Percentiles rank a stretch among this genome's conserved stretches.
Evolutionary conservation across 495 filamentous ascomycete species (phyloP).

Genomic region (Penicillium cosmopolitanum): DNA sequence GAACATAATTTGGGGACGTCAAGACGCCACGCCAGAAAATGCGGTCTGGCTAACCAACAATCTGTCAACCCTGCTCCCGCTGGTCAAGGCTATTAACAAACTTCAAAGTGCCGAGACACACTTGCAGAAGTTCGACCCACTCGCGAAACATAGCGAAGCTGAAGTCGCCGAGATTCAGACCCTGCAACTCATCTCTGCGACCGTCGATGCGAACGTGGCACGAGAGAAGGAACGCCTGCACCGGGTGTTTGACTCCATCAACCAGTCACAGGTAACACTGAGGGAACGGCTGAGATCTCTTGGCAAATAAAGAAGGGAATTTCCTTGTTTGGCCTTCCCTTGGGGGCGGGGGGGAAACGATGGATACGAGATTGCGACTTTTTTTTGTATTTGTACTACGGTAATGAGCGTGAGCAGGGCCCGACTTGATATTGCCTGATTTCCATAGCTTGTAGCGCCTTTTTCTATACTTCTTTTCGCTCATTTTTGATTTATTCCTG

Average conservation of each 20-base stretch:
- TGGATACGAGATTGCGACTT: constrained; percentile 9
- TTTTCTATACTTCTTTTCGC: neutral
- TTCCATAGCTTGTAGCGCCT: neutral
- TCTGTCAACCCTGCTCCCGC: constrained; percentile 16
- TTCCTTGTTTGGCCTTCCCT: constrained; percentile 7
- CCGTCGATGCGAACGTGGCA: constrained; percentile 26
- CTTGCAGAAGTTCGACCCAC: constrained; percentile 12
- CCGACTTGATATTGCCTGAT: neutral
- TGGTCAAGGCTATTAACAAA: constrained; percentile 32
- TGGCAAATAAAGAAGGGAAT: constrained; percentile 9
- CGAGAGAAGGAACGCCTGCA: constrained; percentile 28
- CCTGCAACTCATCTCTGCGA: constrained; percentile 19
- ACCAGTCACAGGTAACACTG: constrained; percentile 19
- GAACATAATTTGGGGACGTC: constrained; percentile 30
- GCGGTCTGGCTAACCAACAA: constrained; percentile 33
- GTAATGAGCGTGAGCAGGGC: neutral
- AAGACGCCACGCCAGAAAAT: constrained; percentile 32
- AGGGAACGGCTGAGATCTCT: constrained; percentile 19
- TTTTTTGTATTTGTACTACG: neutral
- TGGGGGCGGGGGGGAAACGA: neutral
- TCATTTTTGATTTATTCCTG: neutral
- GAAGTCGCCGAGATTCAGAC: constrained; percentile 31
- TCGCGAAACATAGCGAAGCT: constrained; percentile 16
- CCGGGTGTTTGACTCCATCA: constrained; percentile 18
- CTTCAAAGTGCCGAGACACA: constrained; percentile 21